phyloP scores from a whole-genome alignment of 1,284 basidiomycete genomes.

The Peniophora sp. region DNA sequence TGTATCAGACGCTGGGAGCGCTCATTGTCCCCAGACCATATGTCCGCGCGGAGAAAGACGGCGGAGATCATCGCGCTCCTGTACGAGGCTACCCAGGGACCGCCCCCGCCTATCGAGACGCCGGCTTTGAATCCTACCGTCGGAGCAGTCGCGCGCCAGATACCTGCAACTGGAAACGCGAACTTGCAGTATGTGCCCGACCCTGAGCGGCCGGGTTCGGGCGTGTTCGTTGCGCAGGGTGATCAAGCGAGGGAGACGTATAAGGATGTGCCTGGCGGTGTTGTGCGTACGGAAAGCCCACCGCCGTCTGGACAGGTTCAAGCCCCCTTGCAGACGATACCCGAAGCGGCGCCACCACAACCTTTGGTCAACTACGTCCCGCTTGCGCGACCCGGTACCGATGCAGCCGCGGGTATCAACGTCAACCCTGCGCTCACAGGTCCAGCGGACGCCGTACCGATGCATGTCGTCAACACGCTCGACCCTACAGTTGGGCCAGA shows the following conservation, averaged over 20 bases:
- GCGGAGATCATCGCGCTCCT: conserved; percentile 88
- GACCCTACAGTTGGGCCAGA: conserved; percentile 48
- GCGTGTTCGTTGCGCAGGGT: conserved; percentile 72
- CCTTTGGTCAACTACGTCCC: conserved; percentile 48
- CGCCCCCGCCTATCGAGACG: conserved; percentile 46
- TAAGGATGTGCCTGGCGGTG: conserved; percentile 51
- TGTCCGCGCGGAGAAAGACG: conserved; percentile 88
- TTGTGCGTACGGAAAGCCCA: conserved; percentile 12
- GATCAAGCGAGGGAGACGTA: conserved; percentile 39
- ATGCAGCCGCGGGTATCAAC: conserved; percentile 25
- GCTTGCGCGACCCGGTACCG: conserved; percentile 16
- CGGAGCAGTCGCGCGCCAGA: conserved; percentile 49
- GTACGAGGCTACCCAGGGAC: conserved; percentile 84
- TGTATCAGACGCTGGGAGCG: conserved; percentile 80
- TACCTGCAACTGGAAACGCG: conserved; percentile 31
- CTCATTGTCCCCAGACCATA: conserved; percentile 74
- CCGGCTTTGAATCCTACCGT: conserved; percentile 67
- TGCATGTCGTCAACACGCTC: conserved; percentile 69
- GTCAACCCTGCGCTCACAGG: conserved; percentile 49
- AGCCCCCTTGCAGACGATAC: too few species aligned
- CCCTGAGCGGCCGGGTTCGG: conserved; percentile 71
- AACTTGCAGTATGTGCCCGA: conserved; percentile 70
- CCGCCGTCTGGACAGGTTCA: conserved; percentile 10
- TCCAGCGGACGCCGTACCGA: conserved; percentile 29
- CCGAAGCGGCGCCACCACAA: not conserved